Evolutionary conservation across 2,329 filamentous ascomycete genomes (phyloP).

Genomic region (Aspergillus fructus): DNA sequence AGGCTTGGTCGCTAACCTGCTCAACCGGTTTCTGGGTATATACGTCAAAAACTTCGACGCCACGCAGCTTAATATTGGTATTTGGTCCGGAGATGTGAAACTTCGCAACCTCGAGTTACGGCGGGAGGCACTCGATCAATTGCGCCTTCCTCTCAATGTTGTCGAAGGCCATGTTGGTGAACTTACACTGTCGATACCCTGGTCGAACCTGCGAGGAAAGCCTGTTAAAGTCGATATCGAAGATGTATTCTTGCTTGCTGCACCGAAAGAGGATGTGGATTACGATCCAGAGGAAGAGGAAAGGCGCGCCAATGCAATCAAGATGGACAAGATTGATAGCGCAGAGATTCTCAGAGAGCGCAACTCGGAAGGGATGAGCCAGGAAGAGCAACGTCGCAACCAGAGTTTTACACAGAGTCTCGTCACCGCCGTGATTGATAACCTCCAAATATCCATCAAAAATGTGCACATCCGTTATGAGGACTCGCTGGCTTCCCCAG

Average conservation of each 20-base stretch:
- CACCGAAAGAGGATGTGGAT: conserved; percentile 90
- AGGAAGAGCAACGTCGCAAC: conserved; percentile 94
- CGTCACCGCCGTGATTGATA: conserved; percentile 95
- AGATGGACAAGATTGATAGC: conserved; percentile 98
- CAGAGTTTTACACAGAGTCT: conserved; percentile 97
- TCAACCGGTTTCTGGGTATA: conserved; percentile 99
- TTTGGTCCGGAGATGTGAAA: conserved; percentile 98
- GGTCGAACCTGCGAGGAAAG: conserved; percentile 93
- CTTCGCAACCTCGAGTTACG: conserved; percentile 88
- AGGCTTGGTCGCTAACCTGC: conserved; percentile 90
- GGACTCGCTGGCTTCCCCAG: conserved; percentile 91
- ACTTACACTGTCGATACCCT: conserved; percentile 89
- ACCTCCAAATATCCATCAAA: conserved; percentile 94
- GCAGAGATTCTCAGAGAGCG: conserved; percentile 92
- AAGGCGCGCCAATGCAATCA: conserved; percentile 79
- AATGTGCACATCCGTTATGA: conserved; percentile 99
- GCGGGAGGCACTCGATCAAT: conserved; percentile 91
- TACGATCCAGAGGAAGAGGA: conserved; percentile 94
- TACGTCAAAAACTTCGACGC: conserved; percentile 99
- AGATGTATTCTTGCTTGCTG: conserved; percentile 93
- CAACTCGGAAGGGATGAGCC: conserved; percentile 87
- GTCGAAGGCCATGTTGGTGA: conserved; percentile 91
- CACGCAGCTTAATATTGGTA: conserved; percentile 95
- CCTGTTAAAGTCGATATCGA: conserved; percentile 94
- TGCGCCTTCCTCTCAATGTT: conserved; percentile 94